Evolutionary conservation across 139 green algal genomes (phyloP), one percentile per base, ranked within the genome.

Genomic region (Chlamydomonas sphaeroides): DNA sequence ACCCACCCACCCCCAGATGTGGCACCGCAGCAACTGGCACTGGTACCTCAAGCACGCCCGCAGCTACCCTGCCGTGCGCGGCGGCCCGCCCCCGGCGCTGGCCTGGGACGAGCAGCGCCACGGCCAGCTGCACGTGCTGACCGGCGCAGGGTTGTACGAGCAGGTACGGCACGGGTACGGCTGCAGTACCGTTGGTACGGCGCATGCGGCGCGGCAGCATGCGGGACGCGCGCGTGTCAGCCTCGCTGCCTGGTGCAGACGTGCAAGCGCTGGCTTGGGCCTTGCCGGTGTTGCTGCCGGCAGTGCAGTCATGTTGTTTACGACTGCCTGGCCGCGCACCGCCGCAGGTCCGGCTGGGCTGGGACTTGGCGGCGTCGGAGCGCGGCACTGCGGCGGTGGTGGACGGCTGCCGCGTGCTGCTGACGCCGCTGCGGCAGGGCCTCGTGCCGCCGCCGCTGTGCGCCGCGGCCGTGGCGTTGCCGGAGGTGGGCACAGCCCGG

Each of bases 21-120:
- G 96, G 96, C 90, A 92, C 70, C 92, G 97, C 45, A 90, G 79
- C 87, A 99, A 99, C 92, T 98, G 96, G 93, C 95, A 98, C 69
- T 99, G 97, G 97, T 97, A 99, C 85, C 84, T 97, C 2, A 98
- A 98, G 87, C 80, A 83, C 32, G 94, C 98, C 90, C 71, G 84
- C 38, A 67, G 74, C 1, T 93, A 86, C 70, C 1, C 42, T 1
- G n/a, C 36, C 21, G 33, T 30, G 1, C 35, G 15, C 18, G 33
- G 33, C n/a, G 48, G 39, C 51, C 26, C 32, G n/a, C 6, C 21
- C 6, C 8, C 25, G 0, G 51, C 69, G 45, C 30, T 83, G 4
- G 30, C 41, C 1, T 97, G 94, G 94, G 92, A 96, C 74, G 89
- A 93, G 32, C 56, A 79, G 48, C n/a, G 32, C 36, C n/a, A 85